Evolutionary conservation across 2,329 filamentous ascomycete genomes (phyloP), one percentile per base, ranked within the genome.

Genomic region (Alternaria rosae): DNA sequence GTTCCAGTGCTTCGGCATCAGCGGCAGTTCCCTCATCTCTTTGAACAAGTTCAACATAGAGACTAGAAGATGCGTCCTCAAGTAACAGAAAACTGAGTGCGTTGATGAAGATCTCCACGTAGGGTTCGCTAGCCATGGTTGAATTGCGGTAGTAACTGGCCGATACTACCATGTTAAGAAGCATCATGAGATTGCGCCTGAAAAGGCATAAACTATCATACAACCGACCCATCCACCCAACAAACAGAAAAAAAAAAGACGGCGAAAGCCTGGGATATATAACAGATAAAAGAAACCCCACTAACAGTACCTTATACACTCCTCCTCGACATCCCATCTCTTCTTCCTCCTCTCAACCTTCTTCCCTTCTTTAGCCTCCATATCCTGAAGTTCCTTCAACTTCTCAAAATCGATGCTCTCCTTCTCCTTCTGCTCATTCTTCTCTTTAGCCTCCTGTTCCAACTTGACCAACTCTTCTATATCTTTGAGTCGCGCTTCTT

Each of bases 391-490:
- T 12, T 28, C 26, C 21, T 42, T 28, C 13, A 52, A 0, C 28
- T 41, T 15, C 47, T 26, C 26, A 42, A 28, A 25, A 21, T 20
- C 20, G 6, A 43, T 25, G 8, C 56, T 57, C 32, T 63, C 53
- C 17, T 52, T 35, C 45, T 52, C 48, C 38, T 64, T 47, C 23
- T 63, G 17, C 9, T 68, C 62, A 35, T 59, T 50, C 26, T 61
- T 50, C 52, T 68, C 54, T 44, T 64, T 57, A n/a, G 67, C 52
- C 25, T 68, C 45, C 9, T 42, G 58, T n/a, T 51, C 32, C 45
- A 66, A 57, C 65, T 70, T 61, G 41, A 68, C 67, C 54, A 63
- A 66, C 52, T 70, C 57, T 50, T 59, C 44, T 11, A 63, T 53
- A 6, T 59, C 61, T 25, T 70, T 66, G 17, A 62, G 56, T 45